Base-by-base conservation (phyloP, 345 rosid genomes). In the Salix exigua region DNA sequence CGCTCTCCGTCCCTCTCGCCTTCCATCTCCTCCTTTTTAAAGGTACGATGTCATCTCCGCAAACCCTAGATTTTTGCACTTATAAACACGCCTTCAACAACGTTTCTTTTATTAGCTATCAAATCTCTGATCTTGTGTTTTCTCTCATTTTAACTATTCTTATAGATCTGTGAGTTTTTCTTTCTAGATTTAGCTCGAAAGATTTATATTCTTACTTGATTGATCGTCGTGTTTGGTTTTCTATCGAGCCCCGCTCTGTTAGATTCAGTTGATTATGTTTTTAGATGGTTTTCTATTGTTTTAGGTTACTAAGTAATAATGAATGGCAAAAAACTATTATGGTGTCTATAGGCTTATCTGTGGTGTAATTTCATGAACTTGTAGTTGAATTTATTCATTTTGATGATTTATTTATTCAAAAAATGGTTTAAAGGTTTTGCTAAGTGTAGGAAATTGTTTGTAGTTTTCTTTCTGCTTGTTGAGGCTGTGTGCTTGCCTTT, bases 101-200 rank as follows among this genome's bases (percentile, higher is more conserved):
- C 28, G 46, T n/a, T 9, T 55, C 9, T 0, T 9, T 9, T n/a
- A 58, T 58, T n/a, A 58, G 14, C 62, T n/a, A n/a, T 46, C 69
- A 62, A 63, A 28, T 17, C 66, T 30, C 67, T 3, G 9, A 6
- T 66, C 50, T 19, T 31, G 17, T 77, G 73, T 16, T 46, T 48
- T 72, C n/a, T 66, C 37, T 44, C 7, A 38, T 62, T 76, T 16
- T 65, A 19, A 8, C 1, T 14, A 7, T 62, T 53, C 33, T 70
- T 38, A 4, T 82, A 80, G 82, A 75, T 89, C 88, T 79, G 78
- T 7, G 66, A 23, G 16, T 83, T 30, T 63, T 61, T 38, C 0
- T 19, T 9, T 6, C 23, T 76, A 69, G 83, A 77, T 86, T 81
- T 35, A 44, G 18, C 31, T 58, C 51, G 25, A 12, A 50, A 62